These are phyloP conservation scores for Aspergillus ellipticus DNA, from an alignment of 495 filamentous ascomycete genomes.

Conservation along the genomic window DNA sequence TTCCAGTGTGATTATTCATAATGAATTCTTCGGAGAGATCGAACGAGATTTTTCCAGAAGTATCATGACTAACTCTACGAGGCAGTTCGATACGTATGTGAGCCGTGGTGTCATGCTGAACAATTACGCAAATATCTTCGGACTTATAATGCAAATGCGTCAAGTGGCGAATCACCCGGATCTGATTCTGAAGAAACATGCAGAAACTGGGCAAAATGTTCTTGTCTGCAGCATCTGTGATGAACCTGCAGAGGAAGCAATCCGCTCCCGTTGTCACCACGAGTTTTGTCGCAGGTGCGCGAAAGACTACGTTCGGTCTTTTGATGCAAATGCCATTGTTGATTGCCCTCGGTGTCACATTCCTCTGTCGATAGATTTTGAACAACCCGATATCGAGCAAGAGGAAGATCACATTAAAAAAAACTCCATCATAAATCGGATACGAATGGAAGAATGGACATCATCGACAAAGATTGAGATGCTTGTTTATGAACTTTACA, in stretches of 20 bases:
- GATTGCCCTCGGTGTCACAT: constrained; percentile 95
- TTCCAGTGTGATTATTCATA: constrained; percentile 67
- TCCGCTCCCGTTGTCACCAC: constrained; percentile 86
- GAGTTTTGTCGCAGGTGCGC: constrained; percentile 93
- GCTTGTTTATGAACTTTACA: constrained; percentile 87
- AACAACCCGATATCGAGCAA: constrained; percentile 90
- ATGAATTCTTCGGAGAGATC: constrained; percentile 92
- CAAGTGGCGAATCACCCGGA: constrained; percentile 96
- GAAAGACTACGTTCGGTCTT: constrained; percentile 74
- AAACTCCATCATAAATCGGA: constrained; percentile 92
- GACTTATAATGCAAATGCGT: constrained; percentile 95
- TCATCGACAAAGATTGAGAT: constrained; percentile 97
- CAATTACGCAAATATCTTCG: constrained; percentile 83
- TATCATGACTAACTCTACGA: constrained; percentile 84
- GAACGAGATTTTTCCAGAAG: constrained; percentile 93
- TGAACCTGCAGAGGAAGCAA: constrained; percentile 90
- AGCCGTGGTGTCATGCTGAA: constrained; percentile 91
- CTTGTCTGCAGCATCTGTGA: constrained; percentile 92
- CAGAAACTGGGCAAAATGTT: constrained; percentile 81
- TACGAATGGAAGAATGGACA: constrained; percentile 96
- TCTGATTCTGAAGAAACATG: constrained; percentile 82
- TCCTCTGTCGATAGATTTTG: constrained; percentile 79
- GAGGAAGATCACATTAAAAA: constrained; percentile 82
- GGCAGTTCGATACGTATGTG: constrained; percentile 93
- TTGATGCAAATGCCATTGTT: constrained; percentile 56